Percentiles rank a stretch among this genome's conserved stretches.
These are phyloP conservation scores for Cardamine occulta DNA, from an alignment of 345 rosid species.

Conservation along the genomic window DNA sequence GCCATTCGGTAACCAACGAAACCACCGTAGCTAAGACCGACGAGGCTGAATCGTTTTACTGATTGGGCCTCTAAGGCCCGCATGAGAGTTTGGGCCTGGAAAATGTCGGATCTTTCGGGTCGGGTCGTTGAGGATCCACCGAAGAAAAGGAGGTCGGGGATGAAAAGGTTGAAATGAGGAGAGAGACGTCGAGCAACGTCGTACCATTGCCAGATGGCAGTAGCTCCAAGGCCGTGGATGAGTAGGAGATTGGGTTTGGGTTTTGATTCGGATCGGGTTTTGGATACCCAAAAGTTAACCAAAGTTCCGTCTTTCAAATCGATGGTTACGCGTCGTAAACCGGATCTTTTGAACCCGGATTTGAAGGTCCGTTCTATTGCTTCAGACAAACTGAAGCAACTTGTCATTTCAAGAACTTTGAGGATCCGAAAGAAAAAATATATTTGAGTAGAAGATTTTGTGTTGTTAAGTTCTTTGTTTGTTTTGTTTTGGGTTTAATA, in stretches of 20 bases:
- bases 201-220: conserved; percentile 86
- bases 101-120: conserved; percentile 71
- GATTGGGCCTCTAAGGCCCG: conserved; percentile 59
- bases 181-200: conserved; percentile 51
- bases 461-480: not conserved
- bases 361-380: conserved; percentile 55
- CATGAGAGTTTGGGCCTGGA: conserved; percentile 79
- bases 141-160: conserved; percentile 81
- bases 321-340: conserved; percentile 63
- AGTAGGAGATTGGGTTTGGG: conserved; percentile 64
- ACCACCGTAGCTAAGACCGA: conserved; percentile 88
- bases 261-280: conserved; percentile 43
- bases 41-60: conserved; percentile 57
- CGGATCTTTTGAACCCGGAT: conserved; percentile 53
- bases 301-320: conserved; percentile 75
- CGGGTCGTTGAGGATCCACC: conserved; percentile 73
- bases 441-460: not conserved
- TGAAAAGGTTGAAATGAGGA: conserved; percentile 61
- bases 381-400: conserved; percentile 70
- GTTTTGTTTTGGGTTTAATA: not conserved
- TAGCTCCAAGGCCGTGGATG: conserved; percentile 80
- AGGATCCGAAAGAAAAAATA: not conserved
- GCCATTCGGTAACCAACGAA: conserved; percentile 82
- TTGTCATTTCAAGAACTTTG: conserved; percentile 47
- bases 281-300: conserved; percentile 87